Conservation (phyloP, 495 filamentous ascomycete species). For the Evansstolkia leycettana region DNA sequence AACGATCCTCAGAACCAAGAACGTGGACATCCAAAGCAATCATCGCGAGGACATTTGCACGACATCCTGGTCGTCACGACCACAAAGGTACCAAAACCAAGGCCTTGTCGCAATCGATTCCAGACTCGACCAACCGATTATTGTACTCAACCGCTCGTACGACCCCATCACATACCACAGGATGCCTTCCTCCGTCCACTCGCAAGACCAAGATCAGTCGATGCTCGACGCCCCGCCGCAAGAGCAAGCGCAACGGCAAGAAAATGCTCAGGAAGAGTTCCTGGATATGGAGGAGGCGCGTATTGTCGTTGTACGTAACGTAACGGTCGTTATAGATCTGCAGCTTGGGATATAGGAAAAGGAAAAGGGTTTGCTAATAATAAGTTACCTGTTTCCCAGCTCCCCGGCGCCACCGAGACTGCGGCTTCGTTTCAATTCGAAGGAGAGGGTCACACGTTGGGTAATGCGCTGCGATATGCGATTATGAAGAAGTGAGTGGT, state of each 20-base stretch:
- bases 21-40: no score
- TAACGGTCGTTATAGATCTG: no score
- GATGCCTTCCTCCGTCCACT: conserved; percentile 34
- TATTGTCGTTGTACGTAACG: conserved; percentile 42
- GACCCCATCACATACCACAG: no score
- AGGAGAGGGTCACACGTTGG: conserved; percentile 86
- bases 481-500: conserved; percentile 91
- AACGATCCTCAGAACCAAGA: no score
- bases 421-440: conserved; percentile 81
- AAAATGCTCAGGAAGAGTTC: conserved; percentile 23
- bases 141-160: no score
- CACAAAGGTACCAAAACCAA: no score
- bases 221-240: conserved; percentile 41
- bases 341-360: not conserved
- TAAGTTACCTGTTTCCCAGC: conserved; percentile 26
- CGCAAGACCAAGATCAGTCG: conserved; percentile 32
- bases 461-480: conserved; percentile 84
- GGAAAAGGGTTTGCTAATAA: not conserved
- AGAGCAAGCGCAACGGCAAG: conserved; percentile 22
- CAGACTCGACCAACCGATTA: no score
- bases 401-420: conserved; percentile 58
- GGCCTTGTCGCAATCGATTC: no score
- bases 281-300: conserved; percentile 38
- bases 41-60: no score
- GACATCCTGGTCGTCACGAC: no score